Base-by-base conservation (phyloP, 2,329 filamentous ascomycete species). In the Xylaria hypoxylon region DNA sequence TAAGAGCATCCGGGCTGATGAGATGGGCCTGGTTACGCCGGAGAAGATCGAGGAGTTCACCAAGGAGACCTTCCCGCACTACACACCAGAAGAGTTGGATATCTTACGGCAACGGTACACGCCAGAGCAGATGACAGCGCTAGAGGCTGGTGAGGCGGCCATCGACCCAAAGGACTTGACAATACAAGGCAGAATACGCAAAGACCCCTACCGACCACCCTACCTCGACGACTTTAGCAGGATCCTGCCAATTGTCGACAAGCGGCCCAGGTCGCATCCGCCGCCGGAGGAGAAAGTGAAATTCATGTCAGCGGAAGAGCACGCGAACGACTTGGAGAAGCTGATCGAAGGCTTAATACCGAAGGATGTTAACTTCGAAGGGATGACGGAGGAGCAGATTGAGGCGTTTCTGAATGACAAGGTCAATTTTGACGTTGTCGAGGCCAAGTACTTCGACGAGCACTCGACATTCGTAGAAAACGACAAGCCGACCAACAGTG, bases 201-300 rank as follows among this genome's bases (percentile, higher is more conserved):
- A 83, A 61, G 94, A 97, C 77, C 86, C 89, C 8, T 92, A 92
- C 83, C 84, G 84, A 59, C 82, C 94, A 56, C 84, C 87, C 68
- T 96, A 97, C 79, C 81, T 95, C 62, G 94, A 97, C 77, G 93
- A 97, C 79, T 91, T 97, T 75, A 88, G 91, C 66, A 86, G 86
- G 64, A 86, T 95, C 69, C 88, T 93, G 75, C 92, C 93, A 59
- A 84, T 92, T 56, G 86, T 96, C 67, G 95, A 98, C 81, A 87
- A 90, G 77, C 88, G 83, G 78, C 86, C 80, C 72, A 84, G 80
- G 64, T 80, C 79, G 52, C 78, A 80, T 76, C 80, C 78, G 63
- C 84, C 84, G 74, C 85, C 83, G 74, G 83, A 87, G 71, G 84
- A 87, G 61, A 81, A 83, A 57, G 84, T 89, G 67, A 81, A 86